Percentiles rank a stretch among this genome's conserved stretches.
Evolutionary conservation across 495 filamentous ascomycete genomes (phyloP).

Genomic region (Hypoxylon subgilvum): DNA sequence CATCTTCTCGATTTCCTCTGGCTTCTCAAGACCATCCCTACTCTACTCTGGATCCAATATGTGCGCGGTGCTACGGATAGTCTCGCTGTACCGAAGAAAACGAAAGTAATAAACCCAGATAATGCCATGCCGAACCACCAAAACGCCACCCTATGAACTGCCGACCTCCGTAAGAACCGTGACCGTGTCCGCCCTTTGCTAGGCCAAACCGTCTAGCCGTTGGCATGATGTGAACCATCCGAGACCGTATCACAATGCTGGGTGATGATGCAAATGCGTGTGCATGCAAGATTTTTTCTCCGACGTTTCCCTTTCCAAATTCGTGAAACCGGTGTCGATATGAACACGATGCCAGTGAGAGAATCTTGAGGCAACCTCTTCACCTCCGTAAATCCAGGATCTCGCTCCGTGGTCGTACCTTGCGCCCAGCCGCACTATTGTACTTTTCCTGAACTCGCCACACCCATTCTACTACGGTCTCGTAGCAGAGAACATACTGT

Average conservation of each 20-base stretch:
- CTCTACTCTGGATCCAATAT: too few species aligned
- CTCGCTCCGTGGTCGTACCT: conserved; percentile 40
- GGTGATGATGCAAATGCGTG: conserved; percentile 33
- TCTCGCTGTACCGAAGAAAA: conserved; percentile 7
- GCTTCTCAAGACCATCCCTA: too few species aligned
- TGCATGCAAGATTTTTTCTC: conserved; percentile 21
- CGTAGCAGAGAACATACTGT: conserved; percentile 96
- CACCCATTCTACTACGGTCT: conserved; percentile 91
- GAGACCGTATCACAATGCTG: conserved; percentile 24
- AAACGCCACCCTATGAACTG: conserved; percentile 30
- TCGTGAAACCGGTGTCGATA: conserved; percentile 1
- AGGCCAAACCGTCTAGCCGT: conserved; percentile 26
- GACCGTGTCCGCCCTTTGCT: conserved; percentile 17
- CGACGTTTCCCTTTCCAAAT: conserved; percentile 7
- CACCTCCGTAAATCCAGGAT: conserved; percentile 34
- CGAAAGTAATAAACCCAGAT: conserved; percentile 2
- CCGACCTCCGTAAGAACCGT: conserved; percentile 6
- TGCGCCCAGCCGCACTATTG: conserved; percentile 49
- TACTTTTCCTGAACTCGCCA: conserved; percentile 46
- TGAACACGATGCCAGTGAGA: background rate
- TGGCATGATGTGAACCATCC: conserved; percentile 26
- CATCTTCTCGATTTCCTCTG: too few species aligned
- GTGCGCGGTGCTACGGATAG: too few species aligned
- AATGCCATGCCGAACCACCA: conserved; percentile 30
- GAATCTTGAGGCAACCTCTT: too few species aligned